Percentiles rank a stretch among this genome's conserved stretches.
phyloP scores from a whole-genome alignment of 2,329 filamentous ascomycete species.

The Monosporascus sp. region DNA sequence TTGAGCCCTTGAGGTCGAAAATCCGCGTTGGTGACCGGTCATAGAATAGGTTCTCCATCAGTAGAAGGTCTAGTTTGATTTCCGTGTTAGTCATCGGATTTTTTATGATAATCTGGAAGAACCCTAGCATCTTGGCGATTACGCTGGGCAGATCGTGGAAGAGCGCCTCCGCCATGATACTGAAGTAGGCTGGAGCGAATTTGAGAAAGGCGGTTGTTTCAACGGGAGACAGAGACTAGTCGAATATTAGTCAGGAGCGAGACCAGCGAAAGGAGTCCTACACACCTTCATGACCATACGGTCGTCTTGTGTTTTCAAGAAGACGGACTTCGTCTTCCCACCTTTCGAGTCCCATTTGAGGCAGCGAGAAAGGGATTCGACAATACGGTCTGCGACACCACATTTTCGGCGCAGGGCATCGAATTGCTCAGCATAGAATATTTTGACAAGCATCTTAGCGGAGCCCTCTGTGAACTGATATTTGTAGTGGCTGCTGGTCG shows the following conservation, averaged over 20 bases:
- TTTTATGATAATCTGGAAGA: conserved; percentile 96
- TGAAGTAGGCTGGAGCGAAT: conserved; percentile 95
- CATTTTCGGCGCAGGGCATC: conserved; percentile 91
- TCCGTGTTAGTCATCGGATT: conserved; percentile 88
- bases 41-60: conserved; percentile 99
- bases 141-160: conserved; percentile 95
- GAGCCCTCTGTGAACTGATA: conserved; percentile 92
- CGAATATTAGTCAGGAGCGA: conserved; percentile 35
- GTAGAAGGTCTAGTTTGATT: conserved; percentile 86
- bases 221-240: conserved; percentile 76
- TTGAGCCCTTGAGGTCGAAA: conserved; percentile 95
- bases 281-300: conserved; percentile 77
- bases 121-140: conserved; percentile 98
- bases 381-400: conserved; percentile 86
- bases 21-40: conserved; percentile 85
- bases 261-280: neutral
- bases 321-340: conserved; percentile 95
- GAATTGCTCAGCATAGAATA: conserved; percentile 97
- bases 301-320: conserved; percentile 93
- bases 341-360: conserved; percentile 98
- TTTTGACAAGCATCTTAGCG: conserved; percentile 96
- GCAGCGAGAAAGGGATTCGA: conserved; percentile 91
- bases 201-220: conserved; percentile 92
- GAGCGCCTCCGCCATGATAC: conserved; percentile 91
- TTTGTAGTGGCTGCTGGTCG: conserved; percentile 87